A percentile compares a stretch with the other conserved stretches of the same genome.
These are phyloP conservation scores for Phaeotremella skinneri DNA, from an alignment of 768 basidiomycete species.

Conservation along the genomic window DNA sequence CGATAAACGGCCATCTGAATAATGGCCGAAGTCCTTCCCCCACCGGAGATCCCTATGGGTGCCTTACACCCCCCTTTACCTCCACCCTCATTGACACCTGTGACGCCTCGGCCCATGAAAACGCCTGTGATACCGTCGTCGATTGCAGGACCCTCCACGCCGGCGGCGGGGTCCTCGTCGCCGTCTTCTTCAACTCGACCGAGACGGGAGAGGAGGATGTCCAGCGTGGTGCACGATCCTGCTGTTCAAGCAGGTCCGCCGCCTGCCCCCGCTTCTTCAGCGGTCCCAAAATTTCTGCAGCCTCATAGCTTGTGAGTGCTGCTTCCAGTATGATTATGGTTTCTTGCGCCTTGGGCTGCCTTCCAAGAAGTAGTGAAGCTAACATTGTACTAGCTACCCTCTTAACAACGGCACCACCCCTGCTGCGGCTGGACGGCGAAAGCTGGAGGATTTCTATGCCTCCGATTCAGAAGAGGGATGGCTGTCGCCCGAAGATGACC, in stretches of 20 bases:
- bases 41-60: not conserved
- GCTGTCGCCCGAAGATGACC: slow-evolving; percentile 51
- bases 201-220: no score
- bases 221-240: not conserved
- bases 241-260: not conserved
- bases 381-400: slow-evolving; percentile 36
- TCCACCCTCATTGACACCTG: not conserved
- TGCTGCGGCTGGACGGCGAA: slow-evolving; percentile 1
- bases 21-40: not conserved
- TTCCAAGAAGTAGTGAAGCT: not conserved
- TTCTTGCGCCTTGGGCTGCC: not conserved
- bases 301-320: slow-evolving; percentile 37
- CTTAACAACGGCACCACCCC: slow-evolving; percentile 39
- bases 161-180: not conserved
- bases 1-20: not conserved
- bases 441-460: slow-evolving; percentile 9
- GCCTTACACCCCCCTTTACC: not conserved
- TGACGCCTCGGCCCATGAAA: no score
- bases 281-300: slow-evolving; percentile 28
- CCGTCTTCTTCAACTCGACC: no score
- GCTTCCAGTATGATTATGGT: not conserved
- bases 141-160: not conserved
- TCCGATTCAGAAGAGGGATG: slow-evolving; percentile 10
- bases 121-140: no score
- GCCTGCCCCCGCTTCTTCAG: not conserved